Percentiles rank a stretch among this genome's conserved stretches.
These are phyloP conservation scores for Ustilago sp. DNA, from an alignment of 1,284 basidiomycete species.

Conservation along the genomic window DNA sequence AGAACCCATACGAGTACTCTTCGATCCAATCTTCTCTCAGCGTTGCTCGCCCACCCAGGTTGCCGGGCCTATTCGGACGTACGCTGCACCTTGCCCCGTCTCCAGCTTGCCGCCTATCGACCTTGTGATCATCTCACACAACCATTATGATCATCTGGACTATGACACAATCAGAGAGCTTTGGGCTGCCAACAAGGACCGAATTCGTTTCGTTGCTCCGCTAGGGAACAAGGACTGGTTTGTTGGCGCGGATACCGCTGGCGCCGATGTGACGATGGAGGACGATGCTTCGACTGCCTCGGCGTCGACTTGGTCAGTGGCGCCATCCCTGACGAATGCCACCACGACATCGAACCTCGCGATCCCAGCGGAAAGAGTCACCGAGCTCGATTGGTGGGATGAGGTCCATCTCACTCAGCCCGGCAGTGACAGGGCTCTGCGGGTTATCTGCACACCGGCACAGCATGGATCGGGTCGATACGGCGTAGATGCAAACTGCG, in stretches of 20 bases:
- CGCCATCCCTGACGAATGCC: slow-evolving; percentile 17
- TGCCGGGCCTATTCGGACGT: slow-evolving; percentile 58
- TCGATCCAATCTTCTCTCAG: slow-evolving; percentile 67
- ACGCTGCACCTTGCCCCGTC: slow-evolving; percentile 57
- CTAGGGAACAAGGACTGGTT: slow-evolving; percentile 66
- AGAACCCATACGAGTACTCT: slow-evolving; percentile 52
- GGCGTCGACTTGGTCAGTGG: slow-evolving; percentile 20
- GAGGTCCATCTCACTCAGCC: slow-evolving; percentile 32
- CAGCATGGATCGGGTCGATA: slow-evolving; percentile 66
- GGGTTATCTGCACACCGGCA: slow-evolving; percentile 62
- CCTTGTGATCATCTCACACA: slow-evolving; percentile 66
- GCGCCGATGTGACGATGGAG: neutral
- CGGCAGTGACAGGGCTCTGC: slow-evolving; percentile 4
- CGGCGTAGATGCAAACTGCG: slow-evolving; percentile 52
- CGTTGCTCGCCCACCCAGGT: slow-evolving; percentile 65
- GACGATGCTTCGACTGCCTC: slow-evolving; percentile 11
- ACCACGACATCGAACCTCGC: slow-evolving; percentile 32
- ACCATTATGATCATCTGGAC: slow-evolving; percentile 68
- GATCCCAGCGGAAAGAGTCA: slow-evolving; percentile 53
- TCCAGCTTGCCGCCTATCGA: slow-evolving; percentile 61
- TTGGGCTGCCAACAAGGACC: slow-evolving; percentile 48
- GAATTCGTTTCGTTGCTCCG: slow-evolving; percentile 62
- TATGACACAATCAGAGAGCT: slow-evolving; percentile 55
- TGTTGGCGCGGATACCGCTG: slow-evolving; percentile 11
- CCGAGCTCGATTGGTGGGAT: slow-evolving; percentile 68